Conservation (phyloP, 352 stramenopile genomes). For the Aphanomyces cochlioides region DNA sequence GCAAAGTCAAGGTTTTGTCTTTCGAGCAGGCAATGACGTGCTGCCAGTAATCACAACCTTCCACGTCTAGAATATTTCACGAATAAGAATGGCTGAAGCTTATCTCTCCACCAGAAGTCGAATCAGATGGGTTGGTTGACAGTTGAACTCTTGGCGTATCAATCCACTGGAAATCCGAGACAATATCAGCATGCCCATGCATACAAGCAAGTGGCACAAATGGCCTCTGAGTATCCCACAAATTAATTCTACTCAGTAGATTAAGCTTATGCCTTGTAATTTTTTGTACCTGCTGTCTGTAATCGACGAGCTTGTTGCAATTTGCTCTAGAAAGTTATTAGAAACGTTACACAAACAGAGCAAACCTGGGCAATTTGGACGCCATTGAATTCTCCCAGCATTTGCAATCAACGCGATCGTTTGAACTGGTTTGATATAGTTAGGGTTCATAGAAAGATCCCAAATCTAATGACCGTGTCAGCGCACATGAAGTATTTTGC, state of each 20-base stretch:
- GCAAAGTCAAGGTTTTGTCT: conserved; percentile 80
- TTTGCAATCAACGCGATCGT: conserved; percentile 86
- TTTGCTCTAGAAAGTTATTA: conserved; percentile 47
- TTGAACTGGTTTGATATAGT: conserved; percentile 55
- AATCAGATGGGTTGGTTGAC: neutral
- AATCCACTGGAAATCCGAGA: conserved; percentile 80
- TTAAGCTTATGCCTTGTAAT: neutral
- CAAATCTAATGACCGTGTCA: conserved; percentile 44
- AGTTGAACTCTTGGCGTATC: conserved; percentile 55
- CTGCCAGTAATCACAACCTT: conserved; percentile 79
- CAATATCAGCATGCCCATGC: conserved; percentile 80
- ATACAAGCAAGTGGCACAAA: conserved; percentile 83
- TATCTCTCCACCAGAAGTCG: neutral
- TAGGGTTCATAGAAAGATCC: conserved; percentile 38
- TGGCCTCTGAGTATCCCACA: conserved; percentile 80
- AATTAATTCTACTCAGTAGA: conserved; percentile 53
- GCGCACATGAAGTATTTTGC: neutral
- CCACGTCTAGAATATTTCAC: conserved; percentile 41
- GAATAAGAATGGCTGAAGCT: neutral
- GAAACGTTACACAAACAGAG: neutral
- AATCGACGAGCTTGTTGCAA: conserved; percentile 77
- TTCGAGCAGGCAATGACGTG: conserved; percentile 87
- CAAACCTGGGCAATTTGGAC: conserved; percentile 50
- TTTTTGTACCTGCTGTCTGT: conserved; percentile 54
- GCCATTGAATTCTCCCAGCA: conserved; percentile 74